A percentile compares a stretch with the other conserved stretches of the same genome.
Evolutionary conservation across 164 flowering plant genomes (phyloP).

Genomic region (Piper longum): DNA sequence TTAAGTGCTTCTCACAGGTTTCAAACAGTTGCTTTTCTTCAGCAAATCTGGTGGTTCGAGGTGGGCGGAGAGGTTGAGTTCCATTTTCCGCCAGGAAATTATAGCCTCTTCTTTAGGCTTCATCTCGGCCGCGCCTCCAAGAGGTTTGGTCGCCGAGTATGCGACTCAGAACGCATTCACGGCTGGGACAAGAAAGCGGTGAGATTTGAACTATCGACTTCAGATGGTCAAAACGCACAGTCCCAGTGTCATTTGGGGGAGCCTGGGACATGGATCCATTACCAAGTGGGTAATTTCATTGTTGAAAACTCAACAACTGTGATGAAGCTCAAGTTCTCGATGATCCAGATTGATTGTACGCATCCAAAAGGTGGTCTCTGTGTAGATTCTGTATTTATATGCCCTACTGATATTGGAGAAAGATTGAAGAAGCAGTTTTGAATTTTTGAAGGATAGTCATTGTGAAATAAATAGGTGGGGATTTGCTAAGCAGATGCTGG

Average conservation of each 20-base stretch:
- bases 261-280: constrained; percentile 56
- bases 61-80: constrained; percentile 67
- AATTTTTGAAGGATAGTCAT: constrained; percentile 3
- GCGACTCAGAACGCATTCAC: constrained; percentile 50
- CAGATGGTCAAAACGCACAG: constrained; percentile 45
- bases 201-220: constrained; percentile 47
- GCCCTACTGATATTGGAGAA: constrained; percentile 27
- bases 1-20: constrained; percentile 24
- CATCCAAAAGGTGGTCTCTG: constrained; percentile 86
- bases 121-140: constrained; percentile 53
- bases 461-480: not conserved
- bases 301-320: constrained; percentile 23
- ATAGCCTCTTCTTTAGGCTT: constrained; percentile 60
- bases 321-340: constrained; percentile 55
- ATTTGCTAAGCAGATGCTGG: not conserved
- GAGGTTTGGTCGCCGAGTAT: constrained; percentile 54
- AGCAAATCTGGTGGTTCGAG: constrained; percentile 87
- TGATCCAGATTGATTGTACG: constrained; percentile 89
- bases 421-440: constrained; percentile 7
- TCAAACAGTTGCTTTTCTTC: constrained; percentile 65
- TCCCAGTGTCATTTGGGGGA: constrained; percentile 39
- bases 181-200: constrained; percentile 85
- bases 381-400: constrained; percentile 60
- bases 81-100: constrained; percentile 59
- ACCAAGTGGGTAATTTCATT: constrained; percentile 65